A percentile compares a stretch with the other conserved stretches of the same genome.
Evolutionary conservation across 2,329 filamentous ascomycete genomes (phyloP).

Genomic region (Alternaria solani): DNA sequence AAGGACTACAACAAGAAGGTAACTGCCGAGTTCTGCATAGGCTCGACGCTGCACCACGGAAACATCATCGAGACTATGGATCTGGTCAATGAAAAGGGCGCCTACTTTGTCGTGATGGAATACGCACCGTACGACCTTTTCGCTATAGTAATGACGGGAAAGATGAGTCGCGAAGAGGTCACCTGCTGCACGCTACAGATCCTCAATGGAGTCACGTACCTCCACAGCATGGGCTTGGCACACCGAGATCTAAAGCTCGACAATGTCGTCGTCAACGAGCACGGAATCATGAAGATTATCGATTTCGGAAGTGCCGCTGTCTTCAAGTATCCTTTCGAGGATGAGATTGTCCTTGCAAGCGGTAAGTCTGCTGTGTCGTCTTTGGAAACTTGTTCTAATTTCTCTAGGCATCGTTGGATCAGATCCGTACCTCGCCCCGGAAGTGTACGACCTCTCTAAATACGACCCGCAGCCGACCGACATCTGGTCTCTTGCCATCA

Average conservation of each 20-base stretch:
- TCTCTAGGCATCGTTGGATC: constrained; percentile 76
- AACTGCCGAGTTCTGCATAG: constrained; percentile 97
- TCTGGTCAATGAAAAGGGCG: constrained; percentile 90
- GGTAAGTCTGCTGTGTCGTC: constrained; percentile 63
- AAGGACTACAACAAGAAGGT: constrained; percentile 98
- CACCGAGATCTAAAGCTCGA: constrained; percentile 96
- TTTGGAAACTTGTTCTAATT: constrained; percentile 23
- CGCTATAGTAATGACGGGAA: constrained; percentile 98
- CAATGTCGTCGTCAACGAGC: constrained; percentile 95
- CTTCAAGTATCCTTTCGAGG: constrained; percentile 97
- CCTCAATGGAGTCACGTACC: constrained; percentile 88
- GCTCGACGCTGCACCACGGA: constrained; percentile 93
- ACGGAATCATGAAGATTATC: constrained; percentile 99
- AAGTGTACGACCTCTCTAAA: constrained; percentile 92
- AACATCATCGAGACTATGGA: constrained; percentile 99
- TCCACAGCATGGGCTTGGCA: constrained; percentile 93
- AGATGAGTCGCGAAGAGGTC: constrained; percentile 92
- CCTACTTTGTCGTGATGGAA: constrained; percentile 99
- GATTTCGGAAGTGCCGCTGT: constrained; percentile 98
- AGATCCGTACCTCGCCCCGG: constrained; percentile 94
- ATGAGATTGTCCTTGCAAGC: constrained; percentile 79
- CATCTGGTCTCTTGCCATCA: constrained; percentile 98
- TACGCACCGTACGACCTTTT: constrained; percentile 96
- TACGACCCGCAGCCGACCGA: constrained; percentile 95
- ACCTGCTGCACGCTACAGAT: constrained; percentile 94